Percentiles rank a stretch among this genome's conserved stretches.
Evolutionary conservation across 345 rosid genomes (phyloP).

Genomic region (Salix viminalis): DNA sequence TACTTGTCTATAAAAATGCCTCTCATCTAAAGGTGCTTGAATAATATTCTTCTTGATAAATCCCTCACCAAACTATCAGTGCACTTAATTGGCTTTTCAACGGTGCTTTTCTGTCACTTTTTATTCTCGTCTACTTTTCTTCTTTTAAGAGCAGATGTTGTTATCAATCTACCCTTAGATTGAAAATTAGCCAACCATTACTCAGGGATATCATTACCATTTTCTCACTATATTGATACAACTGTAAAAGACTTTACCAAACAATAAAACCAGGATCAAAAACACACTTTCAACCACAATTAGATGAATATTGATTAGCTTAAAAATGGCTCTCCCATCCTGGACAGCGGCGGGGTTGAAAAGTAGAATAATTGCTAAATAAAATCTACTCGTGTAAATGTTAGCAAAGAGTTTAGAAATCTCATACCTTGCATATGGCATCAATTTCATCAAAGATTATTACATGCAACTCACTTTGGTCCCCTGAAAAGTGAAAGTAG

Average conservation of each 20-base stretch:
- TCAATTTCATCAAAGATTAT: conserved; percentile 98
- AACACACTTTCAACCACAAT: background rate
- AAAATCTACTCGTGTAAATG: background rate
- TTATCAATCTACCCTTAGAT: background rate
- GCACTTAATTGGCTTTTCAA: background rate
- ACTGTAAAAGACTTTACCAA: background rate
- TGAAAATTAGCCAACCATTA: background rate
- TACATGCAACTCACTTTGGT: conserved; percentile 93
- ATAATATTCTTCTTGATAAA: too few relatives aligned
- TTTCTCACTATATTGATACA: background rate
- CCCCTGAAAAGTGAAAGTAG: conserved; percentile 54
- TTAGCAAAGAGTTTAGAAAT: background rate
- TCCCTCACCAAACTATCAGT: background rate
- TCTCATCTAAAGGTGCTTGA: background rate
- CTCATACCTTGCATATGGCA: conserved; percentile 95
- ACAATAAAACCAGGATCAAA: background rate
- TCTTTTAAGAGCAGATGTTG: background rate
- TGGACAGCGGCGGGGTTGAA: background rate
- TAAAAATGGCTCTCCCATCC: background rate
- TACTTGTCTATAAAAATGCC: background rate
- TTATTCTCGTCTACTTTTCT: background rate
- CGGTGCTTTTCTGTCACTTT: background rate
- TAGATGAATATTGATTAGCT: background rate
- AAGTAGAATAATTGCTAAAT: background rate
- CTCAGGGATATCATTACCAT: background rate